Evolutionary conservation across 164 flowering plant species (phyloP).

Genomic region (Berberis thunbergii): DNA sequence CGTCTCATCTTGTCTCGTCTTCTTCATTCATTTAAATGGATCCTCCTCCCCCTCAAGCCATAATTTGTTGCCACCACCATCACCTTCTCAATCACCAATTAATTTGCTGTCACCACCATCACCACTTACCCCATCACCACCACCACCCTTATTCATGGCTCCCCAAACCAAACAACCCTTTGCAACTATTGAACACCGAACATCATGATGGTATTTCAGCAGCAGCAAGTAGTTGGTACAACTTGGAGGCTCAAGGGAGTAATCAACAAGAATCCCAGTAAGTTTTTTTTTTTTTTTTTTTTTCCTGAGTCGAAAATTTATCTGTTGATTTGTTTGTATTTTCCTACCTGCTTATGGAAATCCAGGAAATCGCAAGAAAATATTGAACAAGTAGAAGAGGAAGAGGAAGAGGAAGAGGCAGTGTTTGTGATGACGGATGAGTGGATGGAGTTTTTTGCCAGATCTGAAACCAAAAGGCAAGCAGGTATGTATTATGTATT

Average conservation of each 20-base stretch:
- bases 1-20: too few species aligned
- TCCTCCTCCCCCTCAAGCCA: background rate
- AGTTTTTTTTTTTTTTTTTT: slow-evolving; percentile 2
- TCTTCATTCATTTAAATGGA: too few species aligned
- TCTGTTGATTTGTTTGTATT: background rate
- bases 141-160: background rate
- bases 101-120: slow-evolving; percentile 5
- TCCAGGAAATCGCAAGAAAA: slow-evolving; percentile 13
- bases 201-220: background rate
- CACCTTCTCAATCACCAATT: background rate
- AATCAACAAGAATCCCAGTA: slow-evolving; percentile 11
- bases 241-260: background rate
- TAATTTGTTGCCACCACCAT: background rate
- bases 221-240: background rate
- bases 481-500: slow-evolving; percentile 17
- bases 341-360: background rate
- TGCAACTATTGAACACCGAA: background rate
- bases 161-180: background rate
- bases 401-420: slow-evolving; percentile 47
- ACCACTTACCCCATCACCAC: slow-evolving; percentile 3
- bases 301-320: background rate
- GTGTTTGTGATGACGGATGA: slow-evolving; percentile 65
- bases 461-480: slow-evolving; percentile 60
- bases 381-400: slow-evolving; percentile 25
- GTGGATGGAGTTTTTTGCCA: slow-evolving; percentile 74